Evolutionary conservation across 257 asterid genomes (phyloP), one percentile per base, ranked within the genome.

Genomic region (Capsicum rhomboideum): DNA sequence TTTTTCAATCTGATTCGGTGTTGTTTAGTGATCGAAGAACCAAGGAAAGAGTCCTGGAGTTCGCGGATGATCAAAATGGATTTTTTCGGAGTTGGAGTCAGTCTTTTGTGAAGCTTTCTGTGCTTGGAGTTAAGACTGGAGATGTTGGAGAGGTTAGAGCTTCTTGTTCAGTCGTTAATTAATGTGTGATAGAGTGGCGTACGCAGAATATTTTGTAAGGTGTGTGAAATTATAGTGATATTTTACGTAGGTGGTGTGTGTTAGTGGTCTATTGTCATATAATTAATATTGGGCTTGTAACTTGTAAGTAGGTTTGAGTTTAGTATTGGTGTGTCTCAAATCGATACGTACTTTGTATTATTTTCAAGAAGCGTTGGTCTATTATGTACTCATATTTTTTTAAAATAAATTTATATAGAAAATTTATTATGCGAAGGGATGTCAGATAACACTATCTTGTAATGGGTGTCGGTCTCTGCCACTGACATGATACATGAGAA

Each of bases 1-100:
- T 93, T 61, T 92, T 94, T 75, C 97, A 92, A 28, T 93, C 97
- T 6, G 98, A 94, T 90, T 92, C 97, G 12, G 90, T 90, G 0
- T 86, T 94, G 78, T 26, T 91, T 6, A 85, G 66, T 44, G 97
- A 94, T 56, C 83, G 21, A 59, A 89, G 89, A 75, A 88, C 97
- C 5, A 88, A 72, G 64, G 55, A 79, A 11, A 84, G 55, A 86
- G 97, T 94, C 74, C 9, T 31, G 52, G 90, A 87, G 8, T 91
- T 93, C 44, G 94, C 94, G 10, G 53, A 88, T 31, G 72, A 85
- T 84, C 91, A 94, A 82, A 90, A 85, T 1, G 67, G 86, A 12
- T 94, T 94, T 84, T 94, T 91, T 14, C 86, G 80, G 83, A 87
- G 90, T 2, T 93, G 97, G 97, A 68, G 83, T 20, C 88, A 29